phyloP scores from a whole-genome alignment of 208 protist species.

The Zelonia costaricensis region DNA sequence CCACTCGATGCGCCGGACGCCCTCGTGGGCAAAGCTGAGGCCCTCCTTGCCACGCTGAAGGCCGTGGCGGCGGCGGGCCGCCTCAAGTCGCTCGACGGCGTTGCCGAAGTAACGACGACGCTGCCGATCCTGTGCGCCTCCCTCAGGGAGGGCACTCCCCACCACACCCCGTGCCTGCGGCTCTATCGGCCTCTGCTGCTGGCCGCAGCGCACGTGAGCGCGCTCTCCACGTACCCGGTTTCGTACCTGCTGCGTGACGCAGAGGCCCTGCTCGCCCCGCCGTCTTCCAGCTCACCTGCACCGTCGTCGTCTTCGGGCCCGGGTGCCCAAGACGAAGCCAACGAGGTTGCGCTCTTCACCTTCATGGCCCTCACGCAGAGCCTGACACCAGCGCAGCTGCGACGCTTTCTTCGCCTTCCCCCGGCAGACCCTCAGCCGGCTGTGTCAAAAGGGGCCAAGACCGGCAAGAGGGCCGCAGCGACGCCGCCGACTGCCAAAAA shows the following conservation, averaged over 20 bases:
- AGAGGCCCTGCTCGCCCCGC: conserved; percentile 27
- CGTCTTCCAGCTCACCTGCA: neutral
- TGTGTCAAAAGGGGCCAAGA: neutral
- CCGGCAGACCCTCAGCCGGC: neutral
- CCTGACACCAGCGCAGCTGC: conserved; percentile 45
- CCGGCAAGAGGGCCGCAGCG: neutral
- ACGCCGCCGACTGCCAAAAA: neutral
- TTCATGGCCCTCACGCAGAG: conserved; percentile 42
- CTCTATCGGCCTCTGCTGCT: conserved; percentile 50
- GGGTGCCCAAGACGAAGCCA: neutral
- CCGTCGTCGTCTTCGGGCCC: neutral
- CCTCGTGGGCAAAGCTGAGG: conserved; percentile 25
- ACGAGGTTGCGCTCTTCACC: conserved; percentile 49
- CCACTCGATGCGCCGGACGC: conserved; percentile 23
- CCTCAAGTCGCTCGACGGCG: conserved; percentile 23
- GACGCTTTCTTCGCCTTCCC: conserved; percentile 45
- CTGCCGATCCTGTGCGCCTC: conserved; percentile 77
- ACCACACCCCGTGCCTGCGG: conserved; percentile 36
- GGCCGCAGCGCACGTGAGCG: conserved; percentile 32
- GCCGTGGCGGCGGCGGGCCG: conserved; percentile 17
- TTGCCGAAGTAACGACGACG: conserved; percentile 53
- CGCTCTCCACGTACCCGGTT: conserved; percentile 62
- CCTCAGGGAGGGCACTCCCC: conserved; percentile 48
- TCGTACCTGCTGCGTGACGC: conserved; percentile 45
- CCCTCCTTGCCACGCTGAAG: conserved; percentile 15